A percentile compares a stretch with the other conserved stretches of the same genome.
phyloP scores from a whole-genome alignment of 2,329 filamentous ascomycete genomes.

The Cladophialophora exuberans region DNA sequence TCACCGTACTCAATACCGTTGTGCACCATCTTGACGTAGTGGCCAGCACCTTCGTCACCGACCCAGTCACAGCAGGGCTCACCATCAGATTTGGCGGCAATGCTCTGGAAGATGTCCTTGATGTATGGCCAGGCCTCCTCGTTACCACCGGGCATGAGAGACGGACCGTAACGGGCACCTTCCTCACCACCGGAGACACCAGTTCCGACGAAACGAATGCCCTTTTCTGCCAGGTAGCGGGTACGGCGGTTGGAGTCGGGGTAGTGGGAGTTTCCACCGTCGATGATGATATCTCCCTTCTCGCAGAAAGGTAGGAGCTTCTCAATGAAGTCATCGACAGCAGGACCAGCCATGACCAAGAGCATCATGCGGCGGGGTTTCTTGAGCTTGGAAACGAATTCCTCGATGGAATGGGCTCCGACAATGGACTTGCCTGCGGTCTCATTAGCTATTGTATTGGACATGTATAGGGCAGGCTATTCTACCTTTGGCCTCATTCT shows the following conservation, averaged over 20 bases:
- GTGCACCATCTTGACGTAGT: slow-evolving; percentile 99
- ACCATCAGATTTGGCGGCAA: slow-evolving; percentile 94
- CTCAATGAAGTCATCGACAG: slow-evolving; percentile 99
- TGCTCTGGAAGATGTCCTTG: slow-evolving; percentile 98
- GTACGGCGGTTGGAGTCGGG: slow-evolving; percentile 98
- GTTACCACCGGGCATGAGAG: slow-evolving; percentile 98
- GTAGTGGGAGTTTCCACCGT: slow-evolving; percentile 99
- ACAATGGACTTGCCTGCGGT: slow-evolving; percentile 81
- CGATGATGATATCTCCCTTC: slow-evolving; percentile 96
- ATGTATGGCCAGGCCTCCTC: slow-evolving; percentile 97
- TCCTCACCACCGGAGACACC: slow-evolving; percentile 99
- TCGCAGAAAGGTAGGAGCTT: slow-evolving; percentile 82
- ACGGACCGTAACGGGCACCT: slow-evolving; percentile 95
- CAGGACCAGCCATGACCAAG: slow-evolving; percentile 96
- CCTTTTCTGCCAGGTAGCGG: slow-evolving; percentile 82
- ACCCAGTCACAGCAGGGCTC: slow-evolving; percentile 99
- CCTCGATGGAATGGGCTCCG: slow-evolving; percentile 89
- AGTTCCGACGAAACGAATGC: slow-evolving; percentile 91
- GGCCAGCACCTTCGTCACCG: slow-evolving; percentile 97
- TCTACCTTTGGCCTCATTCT: slow-evolving; percentile 82
- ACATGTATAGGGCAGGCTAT: not conserved
- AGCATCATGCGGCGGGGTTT: slow-evolving; percentile 96
- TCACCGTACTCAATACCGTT: slow-evolving; percentile 99
- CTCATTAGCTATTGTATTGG: slow-evolving; percentile 43
- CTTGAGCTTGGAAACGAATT: slow-evolving; percentile 97